Evolutionary conservation across 1,284 basidiomycete species (phyloP).

Genomic region (Marasmius fiardii): DNA sequence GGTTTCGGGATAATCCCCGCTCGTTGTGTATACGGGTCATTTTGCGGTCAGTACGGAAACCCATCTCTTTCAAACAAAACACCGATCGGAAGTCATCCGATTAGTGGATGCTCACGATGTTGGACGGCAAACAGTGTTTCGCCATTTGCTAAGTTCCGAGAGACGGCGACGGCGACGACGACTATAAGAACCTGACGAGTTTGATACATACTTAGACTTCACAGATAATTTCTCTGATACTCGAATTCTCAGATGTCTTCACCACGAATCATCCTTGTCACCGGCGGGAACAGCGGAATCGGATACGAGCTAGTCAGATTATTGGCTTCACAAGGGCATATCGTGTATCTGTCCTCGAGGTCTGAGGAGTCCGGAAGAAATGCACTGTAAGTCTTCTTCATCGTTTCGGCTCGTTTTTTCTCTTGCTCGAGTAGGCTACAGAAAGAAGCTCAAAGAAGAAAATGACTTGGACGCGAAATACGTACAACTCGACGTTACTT

Average conservation of each 20-base stretch:
- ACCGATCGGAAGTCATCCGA: too few relatives aligned
- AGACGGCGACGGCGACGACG: too few relatives aligned
- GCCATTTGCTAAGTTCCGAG: too few relatives aligned
- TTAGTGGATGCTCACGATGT: too few relatives aligned
- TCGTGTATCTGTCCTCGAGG: conserved; percentile 18
- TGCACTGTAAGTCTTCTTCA: conserved; percentile 4
- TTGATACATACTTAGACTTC: too few relatives aligned
- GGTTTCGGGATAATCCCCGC: too few relatives aligned
- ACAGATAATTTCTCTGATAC: too few relatives aligned
- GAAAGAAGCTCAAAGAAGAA: conserved; percentile 24
- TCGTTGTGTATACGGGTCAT: too few relatives aligned
- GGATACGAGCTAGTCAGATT: conserved; percentile 19
- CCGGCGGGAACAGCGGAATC: conserved; percentile 17
- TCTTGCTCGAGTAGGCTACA: background rate
- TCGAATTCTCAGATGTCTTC: background rate
- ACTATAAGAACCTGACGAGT: too few relatives aligned
- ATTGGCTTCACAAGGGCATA: conserved; percentile 17
- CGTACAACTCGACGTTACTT: conserved; percentile 33
- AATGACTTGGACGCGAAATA: conserved; percentile 26
- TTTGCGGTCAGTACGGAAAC: too few relatives aligned
- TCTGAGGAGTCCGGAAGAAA: conserved; percentile 19
- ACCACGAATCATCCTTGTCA: conserved; percentile 10
- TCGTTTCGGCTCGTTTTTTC: background rate
- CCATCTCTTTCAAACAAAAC: too few relatives aligned
- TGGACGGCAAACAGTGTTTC: too few relatives aligned